Evolutionary conservation across 2,329 filamentous ascomycete genomes (phyloP), one percentile per base, ranked within the genome.

Genomic region (Colletotrichum graminicola): DNA sequence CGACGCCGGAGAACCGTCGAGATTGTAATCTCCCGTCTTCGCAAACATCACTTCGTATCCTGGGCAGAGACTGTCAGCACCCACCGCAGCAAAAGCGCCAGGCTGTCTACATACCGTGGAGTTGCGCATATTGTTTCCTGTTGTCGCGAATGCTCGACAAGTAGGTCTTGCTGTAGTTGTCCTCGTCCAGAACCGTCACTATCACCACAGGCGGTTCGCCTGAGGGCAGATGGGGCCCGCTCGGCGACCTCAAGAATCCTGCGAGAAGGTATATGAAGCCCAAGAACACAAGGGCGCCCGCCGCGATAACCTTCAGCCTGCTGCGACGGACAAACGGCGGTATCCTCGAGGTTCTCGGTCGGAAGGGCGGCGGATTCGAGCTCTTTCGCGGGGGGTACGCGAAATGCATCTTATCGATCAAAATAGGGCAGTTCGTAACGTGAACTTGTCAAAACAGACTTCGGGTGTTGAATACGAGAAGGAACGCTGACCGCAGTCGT

Each of bases 21-120:
- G 86, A 72, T 93, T 86, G 83, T 98, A 98, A 77, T 95, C 91
- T 77, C 87, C 87, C n/a, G 89, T 86, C 73, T 90, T 91, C 67
- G 93, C 90, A 80, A 97, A 92, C 86, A 98, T 95, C 51, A 92
- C 93, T 47, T 90, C 87, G 81, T 99, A 98, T 75, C 95, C 94
- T 97, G 73, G 47, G 2, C 51, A 18, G 63, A 29, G n/a, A 23
- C 16, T 32, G 62, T 78, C 64, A 76, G 74, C 61, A 29, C 47
- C 47, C 29, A 18, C 26, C 34, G n/a, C 11, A 49, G 26, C 12
- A 26, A 12, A 36, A 21, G 10, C 21, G 16, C 23, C 41, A 56
- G 49, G 21, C 32, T 59, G 49, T 75, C 45, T 47, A 75, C 87
- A 78, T 88, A 97, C 95, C 95, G 83, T 98, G 94, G 79, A 89